Base-by-base conservation (phyloP, 192 early-diverging fungal genomes). In the Mortierella hygrophila region DNA sequence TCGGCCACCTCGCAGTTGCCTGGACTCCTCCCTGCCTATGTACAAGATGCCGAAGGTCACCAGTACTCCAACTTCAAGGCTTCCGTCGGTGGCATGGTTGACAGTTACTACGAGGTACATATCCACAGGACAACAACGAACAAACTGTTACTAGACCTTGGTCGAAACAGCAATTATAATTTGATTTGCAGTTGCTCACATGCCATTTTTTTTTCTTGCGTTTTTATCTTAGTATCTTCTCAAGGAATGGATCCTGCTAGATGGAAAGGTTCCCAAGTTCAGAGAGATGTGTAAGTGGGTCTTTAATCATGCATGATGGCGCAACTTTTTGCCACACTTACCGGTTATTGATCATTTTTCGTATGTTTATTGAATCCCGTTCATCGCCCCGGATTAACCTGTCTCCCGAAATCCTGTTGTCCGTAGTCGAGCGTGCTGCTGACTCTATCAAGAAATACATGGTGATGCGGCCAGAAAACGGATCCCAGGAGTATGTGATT, bases 31-130 rank as follows among this genome's bases (percentile, higher is more conserved):
- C 74, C 74, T 10, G 21, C 44, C 8, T 26, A 52, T 40, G 74
- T 80, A 15, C 35, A 65, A 9, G 38, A 52, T 16, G 23, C 35
- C 35, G 77, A 38, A 7, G 60, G 71, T n/a, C 54, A 15, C 6
- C 38, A 44, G 6, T 80, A 83, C 42, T 72, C 47, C 20, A 46
- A 52, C 21, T 73, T 74, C 29, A 68, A 75, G 52, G 79, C 92
- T 38, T 79, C 89, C 6, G 89, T 89, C 44, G 92, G 90, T 37
- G 92, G 89, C 20, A 83, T 90, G 89, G 87, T 77, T 5, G 93
- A 93, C 60, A 92, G 91, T 52, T 92, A 91, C 68, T 93, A 93
- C 63, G 93, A 93, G 90, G 92, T 93, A 88, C 38, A 26, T 1
- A 20, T 21, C 4, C 44, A 46, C 13, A 46, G 44, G 44, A 13